These are phyloP conservation scores for Agaricus bisporus DNA, from an alignment of 768 basidiomycete species.

Conservation along the genomic window DNA sequence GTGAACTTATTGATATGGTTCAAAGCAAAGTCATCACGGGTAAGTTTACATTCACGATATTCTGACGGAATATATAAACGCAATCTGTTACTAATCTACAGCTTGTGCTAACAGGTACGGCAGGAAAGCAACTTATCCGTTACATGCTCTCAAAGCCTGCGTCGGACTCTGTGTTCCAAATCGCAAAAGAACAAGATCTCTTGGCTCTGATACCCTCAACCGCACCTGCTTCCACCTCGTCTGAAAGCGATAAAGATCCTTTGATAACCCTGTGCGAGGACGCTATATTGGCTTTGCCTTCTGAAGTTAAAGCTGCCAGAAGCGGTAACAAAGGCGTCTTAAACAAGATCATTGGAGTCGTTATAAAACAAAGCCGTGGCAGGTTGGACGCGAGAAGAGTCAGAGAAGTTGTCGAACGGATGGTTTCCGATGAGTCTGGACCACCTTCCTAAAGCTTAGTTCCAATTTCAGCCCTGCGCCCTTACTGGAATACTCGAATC, in stretches of 20 bases:
- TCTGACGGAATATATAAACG: background rate
- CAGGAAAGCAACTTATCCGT: slow-evolving; percentile 72
- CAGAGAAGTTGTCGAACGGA: slow-evolving; percentile 21
- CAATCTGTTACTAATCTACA: background rate
- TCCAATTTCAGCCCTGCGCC: background rate
- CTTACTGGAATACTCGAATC: background rate
- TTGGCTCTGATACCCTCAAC: slow-evolving; percentile 27
- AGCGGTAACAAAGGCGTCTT: slow-evolving; percentile 72
- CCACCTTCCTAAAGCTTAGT: background rate
- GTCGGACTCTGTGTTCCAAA: slow-evolving; percentile 25
- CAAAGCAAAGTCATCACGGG: slow-evolving; percentile 63
- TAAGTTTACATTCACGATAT: slow-evolving; percentile 18
- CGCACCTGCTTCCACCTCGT: slow-evolving; percentile 11
- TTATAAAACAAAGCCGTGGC: slow-evolving; percentile 80
- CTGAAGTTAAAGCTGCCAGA: slow-evolving; percentile 58
- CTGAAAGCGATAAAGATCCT: slow-evolving; percentile 20
- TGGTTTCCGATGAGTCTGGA: background rate
- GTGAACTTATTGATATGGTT: slow-evolving; percentile 74
- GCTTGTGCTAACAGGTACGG: slow-evolving; percentile 46
- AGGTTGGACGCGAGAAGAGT: slow-evolving; percentile 67
- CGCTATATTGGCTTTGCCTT: slow-evolving; percentile 62
- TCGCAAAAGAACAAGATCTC: slow-evolving; percentile 48
- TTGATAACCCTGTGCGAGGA: slow-evolving; percentile 50
- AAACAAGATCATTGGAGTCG: slow-evolving; percentile 76
- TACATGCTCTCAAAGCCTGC: slow-evolving; percentile 52